Evolutionary conservation across 78 protist species (phyloP), one percentile per base, ranked within the genome.

Genomic region (Emiliania huxleyi): DNA sequence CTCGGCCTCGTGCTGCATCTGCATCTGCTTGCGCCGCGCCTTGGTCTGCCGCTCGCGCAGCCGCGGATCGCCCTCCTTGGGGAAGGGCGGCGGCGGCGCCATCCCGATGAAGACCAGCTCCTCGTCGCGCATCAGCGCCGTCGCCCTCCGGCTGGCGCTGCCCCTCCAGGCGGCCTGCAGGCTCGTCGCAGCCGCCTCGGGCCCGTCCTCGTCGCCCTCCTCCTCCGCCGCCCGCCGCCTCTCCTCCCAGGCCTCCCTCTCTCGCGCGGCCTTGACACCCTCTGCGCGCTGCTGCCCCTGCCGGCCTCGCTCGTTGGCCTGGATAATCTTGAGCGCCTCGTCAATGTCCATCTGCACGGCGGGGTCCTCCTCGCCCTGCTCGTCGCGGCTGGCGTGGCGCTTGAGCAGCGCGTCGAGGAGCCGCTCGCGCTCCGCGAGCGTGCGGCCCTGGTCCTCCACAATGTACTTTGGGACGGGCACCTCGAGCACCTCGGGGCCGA

Each of bases 81-180:
- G n/a, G 23, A 11, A 23, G 37, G 42, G 71, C 69, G 1, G 23
- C 23, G 90, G 44, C 42, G 69, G 90, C 69, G 62, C 90, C 90
- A 85, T 85, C 37, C 96, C 95, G 48, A 95, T 48, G 69, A 95
- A 95, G 45, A 90, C 92, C 26, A 92, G 83, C 94, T 95, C 96
- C 91, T 95, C 93, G 48, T 23, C 91, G 8, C 93, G 89, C 55
- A 89, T 22, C 21, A 25, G 0, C 42, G 5, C 25, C 23, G 87
- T 37, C n/a, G 0, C 0, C 55, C 38, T 1, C 22, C 94, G 79
- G 23, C 93, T 2, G 40, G 33, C 11, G 52, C 8, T 87, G 83
- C 95, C 92, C 40, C 81, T 46, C 48, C 77, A 91, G 2, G 3
- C 11, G 69, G 40, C 37, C 90, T 93, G 95, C 35, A 95, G 77